These are phyloP conservation scores for Papilionanthe hybrid DNA, from an alignment of 116 monocot species.

Conservation along the genomic window DNA sequence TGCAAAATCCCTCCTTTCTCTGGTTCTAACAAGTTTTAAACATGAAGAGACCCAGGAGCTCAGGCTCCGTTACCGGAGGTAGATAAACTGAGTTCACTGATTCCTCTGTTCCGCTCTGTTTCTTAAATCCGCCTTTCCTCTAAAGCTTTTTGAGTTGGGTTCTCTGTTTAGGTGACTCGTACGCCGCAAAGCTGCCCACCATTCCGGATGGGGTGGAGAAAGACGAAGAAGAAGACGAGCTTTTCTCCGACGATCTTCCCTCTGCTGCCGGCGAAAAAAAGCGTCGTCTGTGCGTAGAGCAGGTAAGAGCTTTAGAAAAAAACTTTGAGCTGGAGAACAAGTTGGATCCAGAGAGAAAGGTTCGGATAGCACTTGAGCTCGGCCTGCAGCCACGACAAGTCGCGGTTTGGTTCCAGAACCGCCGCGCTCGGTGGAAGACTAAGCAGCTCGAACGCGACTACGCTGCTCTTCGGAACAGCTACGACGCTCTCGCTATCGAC, in stretches of 20 bases:
- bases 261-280: slow-evolving; percentile 20
- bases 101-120: slow-evolving; percentile 7
- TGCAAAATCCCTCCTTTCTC: too few relatives aligned
- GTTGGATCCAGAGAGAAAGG: slow-evolving; percentile 40
- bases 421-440: slow-evolving; percentile 43
- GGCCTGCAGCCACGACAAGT: slow-evolving; percentile 40
- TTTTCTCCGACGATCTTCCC: slow-evolving; percentile 3
- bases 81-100: neutral
- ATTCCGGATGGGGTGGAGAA: slow-evolving; percentile 19
- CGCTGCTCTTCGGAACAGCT: slow-evolving; percentile 21
- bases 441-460: slow-evolving; percentile 40
- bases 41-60: slow-evolving; percentile 34
- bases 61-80: slow-evolving; percentile 10
- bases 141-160: neutral
- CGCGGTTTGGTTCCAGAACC: slow-evolving; percentile 48
- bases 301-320: slow-evolving; percentile 36
- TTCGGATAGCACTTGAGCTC: slow-evolving; percentile 33
- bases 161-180: slow-evolving; percentile 8
- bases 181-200: neutral
- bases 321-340: slow-evolving; percentile 40
- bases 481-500: slow-evolving; percentile 21
- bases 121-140: neutral
- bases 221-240: slow-evolving; percentile 24
- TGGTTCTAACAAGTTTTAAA: neutral
- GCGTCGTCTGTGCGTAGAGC: slow-evolving; percentile 28